Base-by-base conservation (phyloP, 768 basidiomycete species). In the Daedaleopsis nitida region DNA sequence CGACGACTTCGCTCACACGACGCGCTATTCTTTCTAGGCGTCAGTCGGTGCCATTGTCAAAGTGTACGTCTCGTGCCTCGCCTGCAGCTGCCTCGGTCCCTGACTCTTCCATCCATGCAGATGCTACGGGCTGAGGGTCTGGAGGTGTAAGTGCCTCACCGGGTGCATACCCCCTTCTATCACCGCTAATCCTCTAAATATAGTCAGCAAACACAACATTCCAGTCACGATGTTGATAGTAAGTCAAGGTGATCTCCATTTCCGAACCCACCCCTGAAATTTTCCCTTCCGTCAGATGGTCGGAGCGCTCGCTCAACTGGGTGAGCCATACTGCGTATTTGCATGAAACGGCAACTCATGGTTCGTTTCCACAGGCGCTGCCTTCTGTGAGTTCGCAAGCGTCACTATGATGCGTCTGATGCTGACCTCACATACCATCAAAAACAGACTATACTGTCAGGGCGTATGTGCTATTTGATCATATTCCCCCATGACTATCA, bases 191-290 rank as follows among this genome's bases (percentile, higher is more conserved):
- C 17, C 17, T 49, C 23, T 24, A 49, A 11, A 24, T 23, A 27
- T 49, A 87, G 86, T 87, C 68, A 86, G 86, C 74, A 74, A 82
- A 50, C 75, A 77, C 37, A 86, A 86, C 62, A 57, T 79, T 8
- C 72, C 66, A 37, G 69, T 85, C n/a, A 83, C 83, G 7, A 73
- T 69, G 0, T 38, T 69, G 23, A 78, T 87, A 53, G 84, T 86
- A 60, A 66, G 81, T 69, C 21, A 7, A 13, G 21, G 23, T 12
- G 8, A 17, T 47, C n/a, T 38, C 19, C 10, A 8, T 42, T 19
- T n/a, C n/a, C 42, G 23, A n/a, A 27, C 5, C 12, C 12, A 13
- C n/a, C 39, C 42, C 50, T 44, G 23, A 51, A 44, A 12, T 52
- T 47, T 11, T 45, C 8, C 12, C 16, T 17, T 52, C 38, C 45